Conservation (phyloP, 495 filamentous ascomycete species). For the Xylaria flabelliformis region DNA sequence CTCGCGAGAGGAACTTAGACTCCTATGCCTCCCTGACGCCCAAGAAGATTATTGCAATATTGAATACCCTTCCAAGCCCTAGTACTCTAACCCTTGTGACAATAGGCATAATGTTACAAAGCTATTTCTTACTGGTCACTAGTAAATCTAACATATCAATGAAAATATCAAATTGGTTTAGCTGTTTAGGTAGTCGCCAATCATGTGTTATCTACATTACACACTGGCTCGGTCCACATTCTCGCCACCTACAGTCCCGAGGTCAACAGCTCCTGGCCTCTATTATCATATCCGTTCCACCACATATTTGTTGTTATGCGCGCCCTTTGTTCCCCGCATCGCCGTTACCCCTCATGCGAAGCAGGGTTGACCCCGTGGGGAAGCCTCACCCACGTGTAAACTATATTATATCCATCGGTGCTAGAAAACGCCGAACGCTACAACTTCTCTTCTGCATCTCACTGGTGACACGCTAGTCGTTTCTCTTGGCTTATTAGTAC, state of each 20-base stretch:
- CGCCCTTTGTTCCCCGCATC: conserved; percentile 18
- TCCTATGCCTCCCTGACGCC: no score
- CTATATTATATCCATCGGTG: not conserved
- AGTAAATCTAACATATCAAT: not conserved
- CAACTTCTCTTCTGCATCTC: not conserved
- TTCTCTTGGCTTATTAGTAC: not conserved
- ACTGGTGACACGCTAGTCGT: not conserved
- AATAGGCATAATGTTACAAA: no score
- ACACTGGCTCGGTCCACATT: not conserved
- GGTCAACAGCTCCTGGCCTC: no score
- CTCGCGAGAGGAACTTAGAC: no score
- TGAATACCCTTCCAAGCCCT: no score
- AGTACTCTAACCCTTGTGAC: no score
- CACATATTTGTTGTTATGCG: not conserved
- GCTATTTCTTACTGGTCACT: not conserved
- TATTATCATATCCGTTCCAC: not conserved
- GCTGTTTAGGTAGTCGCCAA: not conserved
- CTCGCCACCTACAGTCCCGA: no score
- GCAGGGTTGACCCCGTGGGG: not conserved
- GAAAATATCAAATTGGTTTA: not conserved
- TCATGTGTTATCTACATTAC: not conserved
- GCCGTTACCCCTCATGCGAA: conserved; percentile 16
- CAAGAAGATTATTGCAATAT: no score
- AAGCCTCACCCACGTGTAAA: not conserved
- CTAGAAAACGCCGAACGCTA: not conserved